A percentile compares a stretch with the other conserved stretches of the same genome.
phyloP scores from a whole-genome alignment of 495 filamentous ascomycete species.

The Aspergillus bertholletiae region DNA sequence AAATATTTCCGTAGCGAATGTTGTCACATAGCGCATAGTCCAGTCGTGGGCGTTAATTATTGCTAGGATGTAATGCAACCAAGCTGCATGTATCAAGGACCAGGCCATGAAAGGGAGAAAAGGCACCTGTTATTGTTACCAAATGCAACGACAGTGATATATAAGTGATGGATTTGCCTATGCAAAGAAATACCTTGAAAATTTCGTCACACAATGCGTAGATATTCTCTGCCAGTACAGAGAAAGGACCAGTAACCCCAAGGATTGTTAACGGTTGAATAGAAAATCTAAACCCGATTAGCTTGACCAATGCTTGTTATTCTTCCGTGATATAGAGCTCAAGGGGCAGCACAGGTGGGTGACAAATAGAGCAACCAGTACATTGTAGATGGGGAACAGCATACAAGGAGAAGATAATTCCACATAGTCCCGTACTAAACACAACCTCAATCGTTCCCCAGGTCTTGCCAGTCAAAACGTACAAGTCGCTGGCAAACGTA shows the following conservation, averaged over 20 bases:
- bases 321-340: not conserved
- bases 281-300: slow-evolving; percentile 46
- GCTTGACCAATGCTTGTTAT: not conserved
- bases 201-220: slow-evolving; percentile 54
- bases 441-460: slow-evolving; percentile 73
- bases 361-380: no score
- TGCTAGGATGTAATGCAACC: slow-evolving; percentile 68
- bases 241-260: slow-evolving; percentile 72
- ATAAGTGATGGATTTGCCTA: not conserved
- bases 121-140: slow-evolving; percentile 42
- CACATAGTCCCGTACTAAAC: slow-evolving; percentile 67
- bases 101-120: slow-evolving; percentile 74
- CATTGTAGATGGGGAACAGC: slow-evolving; percentile 18
- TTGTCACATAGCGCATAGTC: slow-evolving; percentile 76
- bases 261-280: slow-evolving; percentile 70
- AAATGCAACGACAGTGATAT: not conserved
- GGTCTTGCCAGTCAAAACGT: slow-evolving; percentile 60
- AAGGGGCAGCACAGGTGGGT: no score
- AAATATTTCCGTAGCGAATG: slow-evolving; percentile 68
- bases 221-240: slow-evolving; percentile 68
- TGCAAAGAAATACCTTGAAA: slow-evolving; percentile 46
- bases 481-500: slow-evolving; percentile 69
- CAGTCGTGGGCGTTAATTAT: slow-evolving; percentile 73
- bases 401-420: slow-evolving; percentile 62
- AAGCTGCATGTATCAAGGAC: slow-evolving; percentile 66